Evolutionary conservation across 805 yeast genomes (phyloP), one percentile per base, ranked within the genome.

Genomic region (Blastobotrys robertii): DNA sequence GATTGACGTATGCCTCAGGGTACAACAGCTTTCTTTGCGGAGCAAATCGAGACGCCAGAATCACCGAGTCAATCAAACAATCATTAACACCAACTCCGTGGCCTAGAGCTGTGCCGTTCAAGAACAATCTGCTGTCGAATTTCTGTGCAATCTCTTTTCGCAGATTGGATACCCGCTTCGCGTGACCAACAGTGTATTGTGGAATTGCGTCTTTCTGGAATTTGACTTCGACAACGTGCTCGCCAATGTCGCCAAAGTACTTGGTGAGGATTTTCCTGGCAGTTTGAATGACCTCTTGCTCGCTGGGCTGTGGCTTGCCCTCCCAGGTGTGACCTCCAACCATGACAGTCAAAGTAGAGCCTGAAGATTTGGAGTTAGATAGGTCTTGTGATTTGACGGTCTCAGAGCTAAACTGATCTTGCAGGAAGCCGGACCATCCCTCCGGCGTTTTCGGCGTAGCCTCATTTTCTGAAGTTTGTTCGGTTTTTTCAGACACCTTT

Each of bases 21-120:
- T 51, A 55, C 25, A 56, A 53, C 45, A 55, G 51, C 49, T 50
- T 48, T 15, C 63, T 50, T 46, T 59, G 58, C 14, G 44, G 50
- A 36, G 49, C 39, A 51, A 63, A 57, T 32, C 62, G 47, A n/a
- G 59, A 50, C 4, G 88, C 92, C 44, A 69, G 74, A 39, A 69
- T 72, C 42, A 82, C 69, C 2, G 81, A 74, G 54, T 79, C 77
- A 29, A 74, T 60, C 1, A 85, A 80, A 49, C 88, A 81, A 62
- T 88, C 96, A 1, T 95, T 95, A 2, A 88, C 88, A 1, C 96
- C 96, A 7, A 85, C 78, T 1, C 94, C 90, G 36, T 72, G 75
- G 7, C 86, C 83, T 50, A 83, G 77, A 2, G 78, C 69, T 78
- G 84, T 85, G 0, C 97, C 97, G 13, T 92, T 87, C 2, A 83